Percentiles rank a stretch among this genome's conserved stretches.
These are phyloP conservation scores for Botryobasidium botryosum DNA, from an alignment of 768 basidiomycete species.

Conservation along the genomic window DNA sequence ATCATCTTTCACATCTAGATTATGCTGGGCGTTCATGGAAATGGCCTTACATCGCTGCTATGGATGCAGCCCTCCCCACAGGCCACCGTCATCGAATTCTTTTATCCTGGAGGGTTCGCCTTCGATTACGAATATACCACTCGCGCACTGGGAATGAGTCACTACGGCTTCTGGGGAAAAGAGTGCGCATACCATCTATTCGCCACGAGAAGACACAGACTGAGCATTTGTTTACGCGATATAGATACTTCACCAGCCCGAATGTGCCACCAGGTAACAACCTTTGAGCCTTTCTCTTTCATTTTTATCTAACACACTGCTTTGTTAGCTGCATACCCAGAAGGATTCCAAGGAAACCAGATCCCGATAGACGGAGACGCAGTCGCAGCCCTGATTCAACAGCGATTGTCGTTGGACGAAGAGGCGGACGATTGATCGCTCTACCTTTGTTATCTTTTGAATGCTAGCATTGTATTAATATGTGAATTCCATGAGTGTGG, in stretches of 20 bases:
- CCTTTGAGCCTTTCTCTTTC: background rate
- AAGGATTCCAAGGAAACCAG: conserved; percentile 26
- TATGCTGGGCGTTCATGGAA: conserved; percentile 24
- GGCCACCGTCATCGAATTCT: conserved; percentile 26
- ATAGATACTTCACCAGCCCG: conserved; percentile 2
- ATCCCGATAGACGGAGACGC: conserved; percentile 21
- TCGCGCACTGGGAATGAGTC: conserved; percentile 21
- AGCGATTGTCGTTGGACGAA: conserved; percentile 12
- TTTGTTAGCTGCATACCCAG: conserved; percentile 18
- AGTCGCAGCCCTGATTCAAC: conserved; percentile 19
- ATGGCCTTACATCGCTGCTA: conserved; percentile 23
- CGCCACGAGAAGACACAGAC: too few relatives aligned
- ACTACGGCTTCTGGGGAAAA: conserved; percentile 18
- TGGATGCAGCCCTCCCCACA: conserved; percentile 25
- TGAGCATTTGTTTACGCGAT: too few relatives aligned
- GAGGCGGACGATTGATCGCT: conserved; percentile 5
- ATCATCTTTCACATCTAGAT: conserved; percentile 16
- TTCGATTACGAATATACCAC: conserved; percentile 20
- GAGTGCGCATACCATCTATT: conserved; percentile 1
- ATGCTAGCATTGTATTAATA: too few relatives aligned
- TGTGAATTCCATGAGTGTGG: too few relatives aligned
- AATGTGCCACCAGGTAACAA: background rate
- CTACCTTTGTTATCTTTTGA: too few relatives aligned
- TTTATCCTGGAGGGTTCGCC: conserved; percentile 22
- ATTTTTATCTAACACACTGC: background rate